Conservation (phyloP, 2,329 filamentous ascomycete species). For the Epichloe glyceriae region DNA sequence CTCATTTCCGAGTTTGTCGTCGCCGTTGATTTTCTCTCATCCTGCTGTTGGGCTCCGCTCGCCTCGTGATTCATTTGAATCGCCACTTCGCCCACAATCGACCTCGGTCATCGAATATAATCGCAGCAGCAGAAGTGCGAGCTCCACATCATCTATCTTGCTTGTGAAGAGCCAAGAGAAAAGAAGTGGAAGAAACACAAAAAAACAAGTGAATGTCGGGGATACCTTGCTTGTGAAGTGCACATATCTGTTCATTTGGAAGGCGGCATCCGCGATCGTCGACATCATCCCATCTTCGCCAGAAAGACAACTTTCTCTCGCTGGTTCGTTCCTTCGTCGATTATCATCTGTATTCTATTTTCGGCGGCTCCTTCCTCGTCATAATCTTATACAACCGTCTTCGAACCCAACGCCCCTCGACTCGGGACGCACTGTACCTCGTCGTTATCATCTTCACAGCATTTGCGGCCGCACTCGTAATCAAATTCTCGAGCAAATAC, state of each 20-base stretch:
- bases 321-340: constrained; percentile 9
- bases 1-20: constrained; percentile 15
- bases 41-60: not conserved
- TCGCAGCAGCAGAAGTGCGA: not conserved
- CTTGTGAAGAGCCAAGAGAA: not conserved
- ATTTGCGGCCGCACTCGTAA: not conserved
- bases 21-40: constrained; percentile 4
- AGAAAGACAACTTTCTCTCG: not conserved
- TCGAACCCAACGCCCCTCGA: not conserved
- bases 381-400: not conserved
- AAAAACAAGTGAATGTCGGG: not conserved
- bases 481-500: not conserved
- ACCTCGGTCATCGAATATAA: not conserved
- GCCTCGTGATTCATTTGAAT: not conserved
- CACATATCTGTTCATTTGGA: constrained; percentile 2
- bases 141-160: not conserved
- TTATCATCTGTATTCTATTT: constrained; percentile 25
- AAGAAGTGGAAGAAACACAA: not conserved
- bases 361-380: constrained; percentile 13
- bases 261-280: constrained; percentile 1
- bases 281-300: not conserved
- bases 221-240: not conserved
- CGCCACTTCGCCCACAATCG: constrained; percentile 4
- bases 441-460: constrained; percentile 1
- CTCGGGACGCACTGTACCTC: not conserved